Percentiles rank a stretch among this genome's conserved stretches.
phyloP scores from a whole-genome alignment of 2,329 filamentous ascomycete species.

The Stagonosporopsis chrysanthemi region DNA sequence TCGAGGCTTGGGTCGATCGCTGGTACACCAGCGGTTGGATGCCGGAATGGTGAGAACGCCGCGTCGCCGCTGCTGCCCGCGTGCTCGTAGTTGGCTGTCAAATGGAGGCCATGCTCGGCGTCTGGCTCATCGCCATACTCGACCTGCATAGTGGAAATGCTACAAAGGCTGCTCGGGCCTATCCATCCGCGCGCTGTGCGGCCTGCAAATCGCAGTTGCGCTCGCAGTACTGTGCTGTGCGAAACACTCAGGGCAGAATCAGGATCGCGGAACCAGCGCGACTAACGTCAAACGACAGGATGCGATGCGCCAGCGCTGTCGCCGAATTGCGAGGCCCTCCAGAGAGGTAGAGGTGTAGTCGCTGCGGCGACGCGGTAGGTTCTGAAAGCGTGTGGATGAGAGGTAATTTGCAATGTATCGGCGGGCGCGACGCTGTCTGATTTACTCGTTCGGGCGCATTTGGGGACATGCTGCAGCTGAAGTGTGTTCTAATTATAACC shows the following conservation, averaged over 20 bases:
- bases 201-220: conserved; percentile 29
- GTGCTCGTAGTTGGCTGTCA: conserved; percentile 46
- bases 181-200: conserved; percentile 41
- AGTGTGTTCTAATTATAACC: conserved; percentile 19
- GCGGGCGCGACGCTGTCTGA: conserved; percentile 17
- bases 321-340: conserved; percentile 14
- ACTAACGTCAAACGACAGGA: conserved; percentile 33
- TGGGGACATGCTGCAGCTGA: conserved; percentile 19
- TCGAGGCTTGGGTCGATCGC: conserved; percentile 49
- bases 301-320: conserved; percentile 39
- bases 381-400: conserved; percentile 7
- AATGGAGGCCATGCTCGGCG: conserved; percentile 44
- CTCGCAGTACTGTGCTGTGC: conserved; percentile 23
- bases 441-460: conserved; percentile 20
- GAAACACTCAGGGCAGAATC: conserved; percentile 17
- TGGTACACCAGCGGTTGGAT: conserved; percentile 40
- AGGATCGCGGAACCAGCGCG: conserved; percentile 29
- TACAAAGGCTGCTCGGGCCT: conserved; percentile 31
- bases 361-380: conserved; percentile 7
- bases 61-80: conserved; percentile 36
- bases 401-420: conserved; percentile 15
- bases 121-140: conserved; percentile 46
- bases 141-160: conserved; percentile 48
- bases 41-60: conserved; percentile 46
- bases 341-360: conserved; percentile 7